phyloP scores from a whole-genome alignment of 2,329 filamentous ascomycete genomes.

The Paraphoma sp. region DNA sequence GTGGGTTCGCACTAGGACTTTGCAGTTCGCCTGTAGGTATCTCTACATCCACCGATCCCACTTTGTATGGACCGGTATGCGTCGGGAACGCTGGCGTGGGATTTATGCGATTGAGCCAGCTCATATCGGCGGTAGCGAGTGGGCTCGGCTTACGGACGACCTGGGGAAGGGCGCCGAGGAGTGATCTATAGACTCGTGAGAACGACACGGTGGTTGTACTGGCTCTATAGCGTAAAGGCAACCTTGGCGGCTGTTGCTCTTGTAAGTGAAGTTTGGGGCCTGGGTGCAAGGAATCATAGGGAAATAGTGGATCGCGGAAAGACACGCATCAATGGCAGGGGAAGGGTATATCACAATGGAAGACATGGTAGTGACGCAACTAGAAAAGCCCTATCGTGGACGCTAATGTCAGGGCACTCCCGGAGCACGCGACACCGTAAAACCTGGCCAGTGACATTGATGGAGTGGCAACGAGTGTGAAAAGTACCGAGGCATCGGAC shows the following conservation, averaged over 20 bases:
- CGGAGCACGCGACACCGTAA: conserved; percentile 32
- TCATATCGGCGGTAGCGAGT: conserved; percentile 39
- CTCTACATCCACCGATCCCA: conserved; percentile 82
- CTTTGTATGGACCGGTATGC: conserved; percentile 78
- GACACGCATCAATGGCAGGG: background rate
- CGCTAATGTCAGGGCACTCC: conserved; percentile 35
- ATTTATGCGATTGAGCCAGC: conserved; percentile 59
- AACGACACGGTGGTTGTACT: conserved; percentile 35
- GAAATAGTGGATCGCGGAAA: background rate
- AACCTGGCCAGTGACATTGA: conserved; percentile 22
- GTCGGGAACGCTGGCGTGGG: conserved; percentile 75
- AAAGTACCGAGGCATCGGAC: conserved; percentile 25
- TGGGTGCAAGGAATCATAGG: too few species aligned
- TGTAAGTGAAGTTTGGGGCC: background rate
- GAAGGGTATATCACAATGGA: conserved; percentile 6
- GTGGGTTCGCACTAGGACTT: conserved; percentile 59
- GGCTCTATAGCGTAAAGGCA: background rate
- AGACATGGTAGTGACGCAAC: conserved; percentile 33
- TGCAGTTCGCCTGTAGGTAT: conserved; percentile 67
- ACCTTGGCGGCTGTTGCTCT: background rate
- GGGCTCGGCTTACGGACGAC: conserved; percentile 13
- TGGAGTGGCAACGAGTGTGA: conserved; percentile 20
- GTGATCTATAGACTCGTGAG: conserved; percentile 29
- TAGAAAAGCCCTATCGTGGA: conserved; percentile 18
- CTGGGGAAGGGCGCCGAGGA: conserved; percentile 21